phyloP scores from a whole-genome alignment of 1,284 basidiomycete genomes.

The Apiotrichum gamsii region DNA sequence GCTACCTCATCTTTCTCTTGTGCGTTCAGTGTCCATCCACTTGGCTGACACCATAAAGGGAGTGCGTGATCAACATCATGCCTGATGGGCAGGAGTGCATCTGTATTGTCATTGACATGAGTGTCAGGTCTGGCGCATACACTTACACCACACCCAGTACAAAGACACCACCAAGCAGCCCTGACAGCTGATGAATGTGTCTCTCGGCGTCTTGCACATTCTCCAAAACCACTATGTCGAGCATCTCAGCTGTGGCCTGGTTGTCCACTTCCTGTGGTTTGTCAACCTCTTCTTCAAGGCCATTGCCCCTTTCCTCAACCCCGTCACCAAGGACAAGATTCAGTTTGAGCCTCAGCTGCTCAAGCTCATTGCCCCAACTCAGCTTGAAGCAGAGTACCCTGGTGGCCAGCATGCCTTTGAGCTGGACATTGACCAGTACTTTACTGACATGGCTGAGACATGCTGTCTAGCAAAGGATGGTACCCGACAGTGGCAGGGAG shows the following conservation, averaged over 20 bases:
- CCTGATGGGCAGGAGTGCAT: too few relatives aligned
- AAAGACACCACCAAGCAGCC: too few relatives aligned
- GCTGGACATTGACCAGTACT: conserved; percentile 69
- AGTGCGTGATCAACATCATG: too few relatives aligned
- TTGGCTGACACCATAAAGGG: too few relatives aligned
- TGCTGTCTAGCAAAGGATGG: too few relatives aligned
- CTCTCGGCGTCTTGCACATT: conserved; percentile 68
- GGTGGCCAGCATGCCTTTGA: conserved; percentile 70
- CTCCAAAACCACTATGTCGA: conserved; percentile 87
- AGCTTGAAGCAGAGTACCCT: conserved; percentile 74
- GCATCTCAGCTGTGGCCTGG: conserved; percentile 68
- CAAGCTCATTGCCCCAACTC: conserved; percentile 65
- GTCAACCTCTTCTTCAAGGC: conserved; percentile 81
- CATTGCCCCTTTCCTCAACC: conserved; percentile 80
- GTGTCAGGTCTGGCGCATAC: too few relatives aligned
- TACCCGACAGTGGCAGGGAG: too few relatives aligned
- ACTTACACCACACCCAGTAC: too few relatives aligned
- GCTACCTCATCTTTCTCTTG: too few relatives aligned
- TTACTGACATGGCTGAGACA: too few relatives aligned
- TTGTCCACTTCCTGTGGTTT: conserved; percentile 71
- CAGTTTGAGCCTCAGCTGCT: conserved; percentile 74
- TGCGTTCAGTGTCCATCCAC: too few relatives aligned
- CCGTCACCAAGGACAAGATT: conserved; percentile 83
- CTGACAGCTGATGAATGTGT: conserved; percentile 65
- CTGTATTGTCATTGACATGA: too few relatives aligned